Evolutionary conservation across 495 filamentous ascomycete species (phyloP).

Genomic region (Hyphodiscus hymeniophilus): DNA sequence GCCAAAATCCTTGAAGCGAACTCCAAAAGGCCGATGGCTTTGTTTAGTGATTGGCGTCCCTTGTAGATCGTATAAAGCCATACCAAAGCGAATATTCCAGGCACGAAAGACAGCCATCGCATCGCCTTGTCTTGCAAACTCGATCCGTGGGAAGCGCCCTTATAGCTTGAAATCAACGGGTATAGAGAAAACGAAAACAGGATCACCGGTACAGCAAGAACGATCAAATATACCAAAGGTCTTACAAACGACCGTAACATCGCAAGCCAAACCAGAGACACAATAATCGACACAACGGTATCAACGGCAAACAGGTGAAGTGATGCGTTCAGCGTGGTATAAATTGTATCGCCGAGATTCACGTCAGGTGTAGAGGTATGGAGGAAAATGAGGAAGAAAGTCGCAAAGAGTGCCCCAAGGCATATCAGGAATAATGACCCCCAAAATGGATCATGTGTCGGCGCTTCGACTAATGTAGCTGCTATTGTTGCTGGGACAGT

Average conservation of each 20-base stretch:
- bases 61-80: slow-evolving; percentile 79
- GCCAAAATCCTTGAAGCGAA: slow-evolving; percentile 83
- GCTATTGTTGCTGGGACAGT: slow-evolving; percentile 22
- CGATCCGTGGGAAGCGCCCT: slow-evolving; percentile 57
- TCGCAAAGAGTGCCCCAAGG: slow-evolving; percentile 73
- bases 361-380: slow-evolving; percentile 65
- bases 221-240: slow-evolving; percentile 64
- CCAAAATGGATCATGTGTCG: slow-evolving; percentile 77
- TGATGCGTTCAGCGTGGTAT: slow-evolving; percentile 77
- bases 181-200: slow-evolving; percentile 84
- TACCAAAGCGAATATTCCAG: slow-evolving; percentile 59
- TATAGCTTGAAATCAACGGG: slow-evolving; percentile 83
- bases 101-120: slow-evolving; percentile 77
- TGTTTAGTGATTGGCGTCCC: slow-evolving; percentile 68
- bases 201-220: slow-evolving; percentile 77
- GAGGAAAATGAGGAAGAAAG: slow-evolving; percentile 78
- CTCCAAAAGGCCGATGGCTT: slow-evolving; percentile 79
- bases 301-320: slow-evolving; percentile 85
- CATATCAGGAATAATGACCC: slow-evolving; percentile 84
- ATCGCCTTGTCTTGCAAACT: slow-evolving; percentile 81
- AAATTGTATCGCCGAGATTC: slow-evolving; percentile 84
- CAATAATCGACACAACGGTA: slow-evolving; percentile 78
- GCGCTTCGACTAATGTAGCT: slow-evolving; percentile 18
- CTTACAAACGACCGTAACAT: slow-evolving; percentile 78
- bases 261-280: slow-evolving; percentile 87